These are phyloP conservation scores for Magnaporthiopsis incrustans DNA, from an alignment of 2,329 filamentous ascomycete species.

Conservation along the genomic window DNA sequence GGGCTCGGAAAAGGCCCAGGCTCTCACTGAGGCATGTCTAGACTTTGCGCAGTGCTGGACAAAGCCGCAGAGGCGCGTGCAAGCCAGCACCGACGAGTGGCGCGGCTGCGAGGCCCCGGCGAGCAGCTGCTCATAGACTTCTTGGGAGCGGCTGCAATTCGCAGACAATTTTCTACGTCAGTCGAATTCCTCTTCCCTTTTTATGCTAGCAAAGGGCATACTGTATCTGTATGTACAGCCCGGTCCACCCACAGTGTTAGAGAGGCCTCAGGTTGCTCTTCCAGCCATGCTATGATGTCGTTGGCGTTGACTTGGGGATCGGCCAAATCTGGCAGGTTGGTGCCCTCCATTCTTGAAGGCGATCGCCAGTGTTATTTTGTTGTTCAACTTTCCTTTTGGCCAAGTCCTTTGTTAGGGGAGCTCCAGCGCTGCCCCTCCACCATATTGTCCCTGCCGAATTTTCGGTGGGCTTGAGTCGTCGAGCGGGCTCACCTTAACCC, in stretches of 20 bases:
- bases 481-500: neutral
- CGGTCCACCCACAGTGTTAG: neutral
- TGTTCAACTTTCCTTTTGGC: neutral
- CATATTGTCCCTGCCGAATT: neutral
- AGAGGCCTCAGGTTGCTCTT: conserved; percentile 12
- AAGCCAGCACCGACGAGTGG: conserved; percentile 48
- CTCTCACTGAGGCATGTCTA: conserved; percentile 28
- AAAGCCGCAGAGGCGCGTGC: conserved; percentile 53
- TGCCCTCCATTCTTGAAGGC: conserved; percentile 9
- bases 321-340: conserved; percentile 14
- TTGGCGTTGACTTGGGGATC: conserved; percentile 19
- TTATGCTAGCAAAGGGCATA: neutral
- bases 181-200: conserved; percentile 2
- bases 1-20: conserved; percentile 43
- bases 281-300: conserved; percentile 18
- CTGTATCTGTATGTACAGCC: neutral
- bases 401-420: neutral
- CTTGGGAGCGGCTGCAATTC: conserved; percentile 2
- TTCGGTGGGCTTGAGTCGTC: neutral
- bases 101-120: conserved; percentile 43
- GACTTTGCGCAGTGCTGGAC: conserved; percentile 52
- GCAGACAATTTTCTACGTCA: conserved; percentile 5
- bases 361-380: neutral
- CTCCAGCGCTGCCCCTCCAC: neutral
- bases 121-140: conserved; percentile 39